These are phyloP conservation scores for Sordaria brevicollis DNA, from an alignment of 495 filamentous ascomycete species.

Conservation along the genomic window DNA sequence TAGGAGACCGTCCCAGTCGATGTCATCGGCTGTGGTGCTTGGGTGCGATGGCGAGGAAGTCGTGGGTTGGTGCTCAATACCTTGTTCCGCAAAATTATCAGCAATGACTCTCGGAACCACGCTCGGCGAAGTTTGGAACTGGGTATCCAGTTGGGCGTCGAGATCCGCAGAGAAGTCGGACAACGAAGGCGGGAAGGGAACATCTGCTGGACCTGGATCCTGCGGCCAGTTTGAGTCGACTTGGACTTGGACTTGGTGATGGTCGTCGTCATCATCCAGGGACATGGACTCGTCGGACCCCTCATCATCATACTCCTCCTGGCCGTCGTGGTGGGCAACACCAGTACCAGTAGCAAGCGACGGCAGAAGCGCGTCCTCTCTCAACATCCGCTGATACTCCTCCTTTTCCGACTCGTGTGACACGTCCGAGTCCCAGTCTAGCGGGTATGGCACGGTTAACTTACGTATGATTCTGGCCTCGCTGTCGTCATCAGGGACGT, in stretches of 20 bases:
- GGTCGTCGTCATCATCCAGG: no score
- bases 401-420: no score
- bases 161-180: not conserved
- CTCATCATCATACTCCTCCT: no score
- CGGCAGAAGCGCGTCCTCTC: not conserved
- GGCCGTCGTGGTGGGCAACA: not conserved
- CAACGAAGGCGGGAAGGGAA: not conserved
- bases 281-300: no score
- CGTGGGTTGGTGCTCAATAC: not conserved
- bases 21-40: not conserved
- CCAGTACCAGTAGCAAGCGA: not conserved
- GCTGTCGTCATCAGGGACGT: no score
- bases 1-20: not conserved
- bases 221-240: no score
- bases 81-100: not conserved
- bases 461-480: no score
- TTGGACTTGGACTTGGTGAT: no score
- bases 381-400: no score
- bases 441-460: no score
- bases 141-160: no score
- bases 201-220: not conserved
- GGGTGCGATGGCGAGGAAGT: not conserved
- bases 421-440: not conserved
- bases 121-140: not conserved
- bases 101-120: not conserved